phyloP scores from a whole-genome alignment of 352 stramenopile species.

The Globisporangium nodosum region DNA sequence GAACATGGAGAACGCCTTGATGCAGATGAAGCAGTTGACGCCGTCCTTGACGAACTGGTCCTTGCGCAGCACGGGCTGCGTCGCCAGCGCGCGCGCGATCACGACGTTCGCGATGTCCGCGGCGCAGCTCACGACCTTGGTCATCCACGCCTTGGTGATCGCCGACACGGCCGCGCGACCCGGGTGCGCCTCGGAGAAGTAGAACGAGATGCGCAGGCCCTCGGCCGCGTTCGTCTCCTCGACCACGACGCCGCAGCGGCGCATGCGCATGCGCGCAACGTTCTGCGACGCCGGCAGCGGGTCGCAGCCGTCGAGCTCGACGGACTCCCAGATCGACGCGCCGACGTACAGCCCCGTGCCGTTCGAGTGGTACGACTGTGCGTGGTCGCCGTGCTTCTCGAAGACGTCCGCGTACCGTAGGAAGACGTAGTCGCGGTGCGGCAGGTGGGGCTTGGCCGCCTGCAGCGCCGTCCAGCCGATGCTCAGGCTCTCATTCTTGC shows the following conservation, averaged over 20 bases:
- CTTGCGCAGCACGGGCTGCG: conserved; percentile 63
- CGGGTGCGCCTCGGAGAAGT: conserved; percentile 67
- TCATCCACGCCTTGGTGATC: conserved; percentile 78
- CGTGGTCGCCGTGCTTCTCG: conserved; percentile 61
- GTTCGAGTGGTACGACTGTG: conserved; percentile 43
- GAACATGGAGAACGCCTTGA: conserved; percentile 70
- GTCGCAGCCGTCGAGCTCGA: conserved; percentile 73
- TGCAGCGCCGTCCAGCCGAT: conserved; percentile 83
- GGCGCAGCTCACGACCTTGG: conserved; percentile 73
- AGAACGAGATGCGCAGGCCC: conserved; percentile 61
- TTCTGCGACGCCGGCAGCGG: conserved; percentile 71
- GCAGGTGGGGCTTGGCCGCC: conserved; percentile 74
- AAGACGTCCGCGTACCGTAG: conserved; percentile 76
- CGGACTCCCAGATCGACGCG: conserved; percentile 80
- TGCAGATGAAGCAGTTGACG: conserved; percentile 62
- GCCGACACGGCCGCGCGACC: conserved; percentile 63
- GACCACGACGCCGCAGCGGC: conserved; percentile 75
- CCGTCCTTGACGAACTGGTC: conserved; percentile 78
- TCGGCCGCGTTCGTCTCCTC: conserved; percentile 64
- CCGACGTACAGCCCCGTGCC: conserved; percentile 56
- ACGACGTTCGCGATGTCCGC: conserved; percentile 59
- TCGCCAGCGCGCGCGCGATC: conserved; percentile 53
- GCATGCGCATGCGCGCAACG: conserved; percentile 71
- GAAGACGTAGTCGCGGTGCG: conserved; percentile 87
- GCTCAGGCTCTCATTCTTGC: conserved; percentile 62